Evolutionary conservation across 129 eudicot genomes (phyloP), one percentile per base, ranked within the genome.

Genomic region (Arctium minus): DNA sequence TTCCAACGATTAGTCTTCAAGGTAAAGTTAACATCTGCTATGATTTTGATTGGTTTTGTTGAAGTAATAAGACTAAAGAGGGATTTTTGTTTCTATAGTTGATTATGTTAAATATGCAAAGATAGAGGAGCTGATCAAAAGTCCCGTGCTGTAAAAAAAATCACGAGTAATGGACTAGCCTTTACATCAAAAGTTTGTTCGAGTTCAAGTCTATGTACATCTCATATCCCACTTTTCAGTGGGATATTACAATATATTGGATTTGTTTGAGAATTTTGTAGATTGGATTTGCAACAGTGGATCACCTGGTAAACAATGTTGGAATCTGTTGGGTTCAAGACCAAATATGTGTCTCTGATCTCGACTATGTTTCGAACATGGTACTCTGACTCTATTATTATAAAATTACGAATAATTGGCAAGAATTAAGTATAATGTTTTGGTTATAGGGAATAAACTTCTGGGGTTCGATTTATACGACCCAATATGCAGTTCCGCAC

Each of bases 281-380:
- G 10, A n/a, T 5, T 56, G 29, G n/a, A 11, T 60, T 12, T 5
- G 17, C 32, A 73, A 81, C 87, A 91, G 93, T 92, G 93, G 92
- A 92, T 75, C 93, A 92, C 80, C 83, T 92, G 72, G 92, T 92
- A 70, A 87, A 88, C 64, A 92, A 92, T 60, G 96, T 93, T 56
- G 93, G 93, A 7, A 17, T 81, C 2, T 48, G 77, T n/a, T 18
- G 79, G 82, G 73, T 92, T 73, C 90, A 92, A 62, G 92, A 92
- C n/a, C 77, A 84, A 10, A 70, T 35, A 1, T 86, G 87, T 72
- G 75, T 85, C 50, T 67, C 79, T 22, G 27, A 22, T 22, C 27
- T 22, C 32, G 86, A 86, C 69, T 73, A 86, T 11, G 67, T 70
- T 77, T 56, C 93, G 0, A 37, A 81, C 8, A 87, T 89, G 96